phyloP scores from a whole-genome alignment of 495 filamentous ascomycete species.

The Penicillium arizonense region DNA sequence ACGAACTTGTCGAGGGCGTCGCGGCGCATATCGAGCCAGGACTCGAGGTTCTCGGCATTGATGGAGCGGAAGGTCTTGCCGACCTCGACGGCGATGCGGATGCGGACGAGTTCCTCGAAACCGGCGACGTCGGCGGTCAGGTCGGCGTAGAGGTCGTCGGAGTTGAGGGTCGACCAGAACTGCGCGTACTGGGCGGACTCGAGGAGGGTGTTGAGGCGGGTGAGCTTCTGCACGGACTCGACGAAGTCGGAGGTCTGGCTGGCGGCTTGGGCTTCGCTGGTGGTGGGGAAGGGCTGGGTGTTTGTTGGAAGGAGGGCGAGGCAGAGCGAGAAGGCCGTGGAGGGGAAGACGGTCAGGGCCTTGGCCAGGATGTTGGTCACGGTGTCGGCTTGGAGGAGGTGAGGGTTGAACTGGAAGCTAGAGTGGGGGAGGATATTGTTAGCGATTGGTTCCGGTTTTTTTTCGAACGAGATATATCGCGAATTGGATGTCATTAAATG shows the following conservation, averaged over 20 bases:
- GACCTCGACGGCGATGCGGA: conserved; percentile 86
- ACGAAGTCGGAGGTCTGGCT: conserved; percentile 59
- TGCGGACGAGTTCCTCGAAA: conserved; percentile 94
- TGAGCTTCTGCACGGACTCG: conserved; percentile 89
- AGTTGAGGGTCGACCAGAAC: conserved; percentile 93
- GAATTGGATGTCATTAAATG: neutral
- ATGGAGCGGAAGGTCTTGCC: conserved; percentile 87
- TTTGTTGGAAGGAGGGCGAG: conserved; percentile 86
- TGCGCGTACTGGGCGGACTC: conserved; percentile 78
- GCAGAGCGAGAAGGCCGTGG: conserved; percentile 89
- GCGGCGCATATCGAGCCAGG: conserved; percentile 77
- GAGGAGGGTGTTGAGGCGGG: conserved; percentile 78
- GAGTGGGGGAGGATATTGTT: conserved; percentile 1
- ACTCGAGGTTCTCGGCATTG: conserved; percentile 69
- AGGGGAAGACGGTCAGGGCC: conserved; percentile 94
- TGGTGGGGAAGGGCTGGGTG: conserved; percentile 58
- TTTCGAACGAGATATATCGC: neutral
- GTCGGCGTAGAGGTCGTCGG: conserved; percentile 94
- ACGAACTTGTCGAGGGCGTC: conserved; percentile 77
- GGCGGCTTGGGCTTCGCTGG: conserved; percentile 61
- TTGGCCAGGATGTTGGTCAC: conserved; percentile 99
- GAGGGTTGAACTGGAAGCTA: conserved; percentile 99
- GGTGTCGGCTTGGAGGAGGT: conserved; percentile 93
- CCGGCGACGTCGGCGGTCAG: conserved; percentile 89
- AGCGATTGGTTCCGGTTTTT: conserved; percentile 8